Evolutionary conservation across 805 yeast species (phyloP).

Genomic region (Ogataea parapolymorpha): DNA sequence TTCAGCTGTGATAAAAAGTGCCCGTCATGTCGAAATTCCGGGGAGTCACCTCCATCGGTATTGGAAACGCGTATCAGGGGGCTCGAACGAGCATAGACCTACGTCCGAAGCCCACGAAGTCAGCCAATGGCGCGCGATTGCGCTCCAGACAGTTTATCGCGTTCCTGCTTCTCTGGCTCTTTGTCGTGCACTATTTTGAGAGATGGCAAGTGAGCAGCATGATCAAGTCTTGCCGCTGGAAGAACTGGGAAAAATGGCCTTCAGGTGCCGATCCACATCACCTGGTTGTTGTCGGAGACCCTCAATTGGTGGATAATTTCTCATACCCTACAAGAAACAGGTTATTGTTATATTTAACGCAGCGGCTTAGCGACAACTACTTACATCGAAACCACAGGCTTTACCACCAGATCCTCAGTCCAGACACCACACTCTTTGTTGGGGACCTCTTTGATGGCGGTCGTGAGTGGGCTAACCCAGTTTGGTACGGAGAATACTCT

Average conservation of each 20-base stretch:
- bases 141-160: slow-evolving; percentile 21
- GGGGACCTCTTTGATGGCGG: slow-evolving; percentile 97
- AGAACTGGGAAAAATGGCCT: slow-evolving; percentile 61
- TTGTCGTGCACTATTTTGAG: slow-evolving; percentile 51
- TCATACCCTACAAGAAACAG: slow-evolving; percentile 76
- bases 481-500: slow-evolving; percentile 60
- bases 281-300: slow-evolving; percentile 75
- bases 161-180: slow-evolving; percentile 39
- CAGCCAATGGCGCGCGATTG: background rate
- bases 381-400: slow-evolving; percentile 71
- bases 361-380: slow-evolving; percentile 68
- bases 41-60: slow-evolving; percentile 15
- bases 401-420: slow-evolving; percentile 57
- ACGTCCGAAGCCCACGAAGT: slow-evolving; percentile 2
- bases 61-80: slow-evolving; percentile 7
- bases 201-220: slow-evolving; percentile 45
- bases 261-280: slow-evolving; percentile 23
- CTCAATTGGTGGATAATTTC: slow-evolving; percentile 84
- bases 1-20: slow-evolving; percentile 1
- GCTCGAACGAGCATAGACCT: background rate
- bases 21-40: slow-evolving; percentile 13
- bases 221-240: slow-evolving; percentile 57
- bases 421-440: slow-evolving; percentile 73
- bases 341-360: slow-evolving; percentile 50
- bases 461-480: slow-evolving; percentile 43